Percentiles rank a stretch among this genome's conserved stretches.
Conservation (phyloP, 805 yeast genomes). For the Hanseniaspora guilliermondii region DNA sequence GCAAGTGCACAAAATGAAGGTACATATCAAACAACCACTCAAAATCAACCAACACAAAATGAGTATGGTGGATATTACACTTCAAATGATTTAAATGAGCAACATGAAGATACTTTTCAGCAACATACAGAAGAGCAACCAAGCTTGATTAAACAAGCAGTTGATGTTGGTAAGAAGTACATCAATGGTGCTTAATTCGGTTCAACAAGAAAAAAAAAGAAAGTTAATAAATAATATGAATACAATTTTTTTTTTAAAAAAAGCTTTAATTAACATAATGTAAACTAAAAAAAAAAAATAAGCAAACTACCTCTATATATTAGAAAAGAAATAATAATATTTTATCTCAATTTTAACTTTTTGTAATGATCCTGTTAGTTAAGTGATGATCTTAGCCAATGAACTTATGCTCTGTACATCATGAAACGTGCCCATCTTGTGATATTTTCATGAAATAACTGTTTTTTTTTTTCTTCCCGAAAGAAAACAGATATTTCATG, state of each 20-base stretch:
- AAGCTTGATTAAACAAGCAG: slow-evolving; percentile 4
- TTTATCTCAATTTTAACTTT: too few species aligned
- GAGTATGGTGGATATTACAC: slow-evolving; percentile 5
- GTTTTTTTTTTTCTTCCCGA: not conserved
- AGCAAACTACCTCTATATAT: too few species aligned
- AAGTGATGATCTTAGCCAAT: too few species aligned
- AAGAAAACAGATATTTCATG: not conserved
- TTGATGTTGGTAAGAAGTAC: slow-evolving; percentile 10
- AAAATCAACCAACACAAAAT: not conserved
- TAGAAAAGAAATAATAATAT: too few species aligned
- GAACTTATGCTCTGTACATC: not conserved
- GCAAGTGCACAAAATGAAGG: not conserved
- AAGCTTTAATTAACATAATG: not conserved
- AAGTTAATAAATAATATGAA: too few species aligned
- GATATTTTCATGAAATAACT: too few species aligned
- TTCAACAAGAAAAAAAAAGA: too few species aligned
- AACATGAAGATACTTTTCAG: not conserved
- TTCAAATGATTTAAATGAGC: not conserved
- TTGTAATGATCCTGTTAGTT: too few species aligned
- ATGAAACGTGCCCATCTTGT: too few species aligned
- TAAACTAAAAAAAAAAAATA: too few species aligned
- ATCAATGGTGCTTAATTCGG: not conserved
- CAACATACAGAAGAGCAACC: not conserved
- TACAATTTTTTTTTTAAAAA: not conserved
- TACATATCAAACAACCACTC: not conserved